Evolutionary conservation across 768 basidiomycete genomes (phyloP).

Genomic region (Boletellus sp.): DNA sequence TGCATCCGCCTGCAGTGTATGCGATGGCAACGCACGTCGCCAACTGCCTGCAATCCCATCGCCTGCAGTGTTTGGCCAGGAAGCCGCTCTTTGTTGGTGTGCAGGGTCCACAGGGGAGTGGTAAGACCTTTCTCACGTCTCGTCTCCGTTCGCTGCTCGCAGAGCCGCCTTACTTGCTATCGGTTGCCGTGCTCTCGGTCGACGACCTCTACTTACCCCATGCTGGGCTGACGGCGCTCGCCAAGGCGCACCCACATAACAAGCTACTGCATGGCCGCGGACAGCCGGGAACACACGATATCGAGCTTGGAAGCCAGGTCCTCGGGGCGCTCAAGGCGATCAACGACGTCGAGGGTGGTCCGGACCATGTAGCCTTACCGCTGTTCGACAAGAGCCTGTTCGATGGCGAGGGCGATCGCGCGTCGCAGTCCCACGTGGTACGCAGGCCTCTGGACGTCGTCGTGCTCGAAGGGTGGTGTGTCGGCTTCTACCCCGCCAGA

Average conservation of each 20-base stretch:
- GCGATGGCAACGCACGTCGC: slow-evolving; percentile 39
- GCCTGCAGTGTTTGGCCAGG: slow-evolving; percentile 13
- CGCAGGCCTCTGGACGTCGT: slow-evolving; percentile 68
- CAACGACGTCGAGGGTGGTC: slow-evolving; percentile 21
- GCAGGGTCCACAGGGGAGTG: slow-evolving; percentile 93
- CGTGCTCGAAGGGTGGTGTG: slow-evolving; percentile 94
- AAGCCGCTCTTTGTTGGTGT: slow-evolving; percentile 78
- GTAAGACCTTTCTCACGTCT: slow-evolving; percentile 79
- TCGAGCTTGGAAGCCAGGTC: slow-evolving; percentile 55
- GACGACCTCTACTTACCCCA: slow-evolving; percentile 88
- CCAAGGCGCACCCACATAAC: slow-evolving; percentile 50
- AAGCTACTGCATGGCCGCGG: slow-evolving; percentile 77
- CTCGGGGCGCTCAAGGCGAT: slow-evolving; percentile 47
- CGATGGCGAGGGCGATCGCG: slow-evolving; percentile 81
- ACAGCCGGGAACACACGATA: slow-evolving; percentile 90
- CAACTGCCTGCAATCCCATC: slow-evolving; percentile 33
- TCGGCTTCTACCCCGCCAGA: slow-evolving; percentile 74
- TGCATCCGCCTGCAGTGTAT: slow-evolving; percentile 33
- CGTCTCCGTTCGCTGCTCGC: slow-evolving; percentile 45
- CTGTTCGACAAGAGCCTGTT: slow-evolving; percentile 85
- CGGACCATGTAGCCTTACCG: slow-evolving; percentile 51
- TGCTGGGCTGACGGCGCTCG: slow-evolving; percentile 51
- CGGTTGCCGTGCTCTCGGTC: slow-evolving; percentile 64
- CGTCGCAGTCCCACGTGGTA: slow-evolving; percentile 42
- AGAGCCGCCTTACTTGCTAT: slow-evolving; percentile 47